These are phyloP conservation scores for Hericium coralloides DNA, from an alignment of 768 basidiomycete genomes.

Conservation along the genomic window DNA sequence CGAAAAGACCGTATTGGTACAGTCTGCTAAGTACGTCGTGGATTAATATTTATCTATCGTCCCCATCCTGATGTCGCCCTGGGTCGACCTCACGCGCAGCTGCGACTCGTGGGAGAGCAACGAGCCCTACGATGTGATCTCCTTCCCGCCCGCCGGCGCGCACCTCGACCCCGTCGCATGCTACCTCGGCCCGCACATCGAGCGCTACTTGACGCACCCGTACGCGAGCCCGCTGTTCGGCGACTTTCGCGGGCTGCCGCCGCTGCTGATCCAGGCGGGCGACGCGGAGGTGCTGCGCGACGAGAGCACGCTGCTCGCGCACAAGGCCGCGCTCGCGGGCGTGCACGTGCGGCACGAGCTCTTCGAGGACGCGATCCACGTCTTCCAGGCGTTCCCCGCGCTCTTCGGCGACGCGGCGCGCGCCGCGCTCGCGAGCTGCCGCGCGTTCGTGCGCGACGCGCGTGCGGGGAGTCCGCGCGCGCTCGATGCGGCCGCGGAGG, in stretches of 20 bases:
- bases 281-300: constrained; percentile 95
- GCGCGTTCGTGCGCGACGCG: constrained; percentile 46
- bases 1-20: too few relatives aligned
- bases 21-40: too few relatives aligned
- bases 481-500: constrained; percentile 48
- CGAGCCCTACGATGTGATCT: constrained; percentile 73
- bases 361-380: constrained; percentile 91
- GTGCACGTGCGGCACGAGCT: constrained; percentile 82
- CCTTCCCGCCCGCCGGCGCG: constrained; percentile 60
- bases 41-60: too few relatives aligned
- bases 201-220: constrained; percentile 86
- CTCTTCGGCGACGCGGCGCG: constrained; percentile 53
- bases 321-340: constrained; percentile 84
- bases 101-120: constrained; percentile 98
- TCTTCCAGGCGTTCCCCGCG: constrained; percentile 76
- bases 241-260: constrained; percentile 77
- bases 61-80: constrained; percentile 91
- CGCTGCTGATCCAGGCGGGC: constrained; percentile 84
- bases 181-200: constrained; percentile 77
- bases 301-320: constrained; percentile 83
- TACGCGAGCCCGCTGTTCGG: constrained; percentile 96
- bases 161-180: constrained; percentile 92
- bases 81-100: constrained; percentile 96
- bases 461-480: constrained; percentile 42
- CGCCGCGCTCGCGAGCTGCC: constrained; percentile 64